Conservation (phyloP, 140 eudicot species). For the Bidens hawaiensis region DNA sequence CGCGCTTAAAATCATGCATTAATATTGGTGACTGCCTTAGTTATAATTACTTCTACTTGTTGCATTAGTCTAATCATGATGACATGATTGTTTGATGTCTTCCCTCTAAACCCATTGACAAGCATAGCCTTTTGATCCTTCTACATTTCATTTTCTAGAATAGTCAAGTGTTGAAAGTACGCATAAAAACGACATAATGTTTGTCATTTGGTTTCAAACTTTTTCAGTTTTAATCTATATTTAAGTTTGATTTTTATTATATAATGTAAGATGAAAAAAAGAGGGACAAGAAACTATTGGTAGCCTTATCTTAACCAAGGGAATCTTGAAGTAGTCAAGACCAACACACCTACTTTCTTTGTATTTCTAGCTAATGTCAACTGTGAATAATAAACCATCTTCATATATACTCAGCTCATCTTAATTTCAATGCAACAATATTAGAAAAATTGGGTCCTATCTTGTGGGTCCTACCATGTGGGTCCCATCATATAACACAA, state of each 20-base stretch:
- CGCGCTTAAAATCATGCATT: background rate
- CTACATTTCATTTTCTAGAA: background rate
- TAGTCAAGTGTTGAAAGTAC: constrained; percentile 14
- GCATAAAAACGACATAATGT: constrained; percentile 7
- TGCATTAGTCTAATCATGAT: background rate
- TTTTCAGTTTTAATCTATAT: background rate
- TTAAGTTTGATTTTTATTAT: background rate
- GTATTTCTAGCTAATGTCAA: constrained; percentile 39
- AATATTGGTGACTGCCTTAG: background rate
- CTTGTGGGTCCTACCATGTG: constrained; percentile 11
- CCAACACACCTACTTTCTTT: constrained; percentile 34
- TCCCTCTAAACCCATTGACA: background rate
- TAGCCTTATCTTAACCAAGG: constrained; percentile 15
- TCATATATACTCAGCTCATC: constrained; percentile 10
- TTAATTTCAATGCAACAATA: constrained; percentile 23
- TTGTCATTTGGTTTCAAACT: constrained; percentile 1
- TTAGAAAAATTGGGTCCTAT: constrained; percentile 9
- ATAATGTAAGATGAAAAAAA: constrained; percentile 1
- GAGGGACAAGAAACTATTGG: background rate
- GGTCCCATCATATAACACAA: constrained; percentile 8
- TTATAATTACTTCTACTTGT: background rate
- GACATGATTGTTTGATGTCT: background rate
- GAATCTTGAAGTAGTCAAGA: constrained; percentile 41
- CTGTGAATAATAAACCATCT: constrained; percentile 17
- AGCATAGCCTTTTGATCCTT: background rate